These are phyloP conservation scores for Globisporangium irregulare DNA, from an alignment of 352 stramenopile genomes.

Conservation along the genomic window DNA sequence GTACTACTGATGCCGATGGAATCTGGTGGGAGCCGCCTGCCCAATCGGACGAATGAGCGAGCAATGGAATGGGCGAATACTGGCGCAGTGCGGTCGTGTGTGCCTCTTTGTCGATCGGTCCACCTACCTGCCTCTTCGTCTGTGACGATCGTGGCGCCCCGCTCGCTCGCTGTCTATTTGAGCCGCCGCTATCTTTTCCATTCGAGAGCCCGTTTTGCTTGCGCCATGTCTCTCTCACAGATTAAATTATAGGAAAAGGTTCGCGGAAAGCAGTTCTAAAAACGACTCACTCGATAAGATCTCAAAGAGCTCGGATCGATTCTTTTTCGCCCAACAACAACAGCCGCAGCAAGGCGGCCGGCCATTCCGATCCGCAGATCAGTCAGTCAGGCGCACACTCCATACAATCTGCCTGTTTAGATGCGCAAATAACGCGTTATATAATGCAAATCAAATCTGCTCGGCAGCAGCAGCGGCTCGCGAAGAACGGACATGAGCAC, in stretches of 20 bases:
- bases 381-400: no score
- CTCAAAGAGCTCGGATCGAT: neutral
- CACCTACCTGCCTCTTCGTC: no score
- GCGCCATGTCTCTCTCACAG: neutral
- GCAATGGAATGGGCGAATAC: neutral
- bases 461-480: neutral
- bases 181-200: no score
- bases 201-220: neutral
- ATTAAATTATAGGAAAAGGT: neutral
- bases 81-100: neutral
- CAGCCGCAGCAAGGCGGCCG: no score
- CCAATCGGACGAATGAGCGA: neutral
- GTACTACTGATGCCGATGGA: neutral
- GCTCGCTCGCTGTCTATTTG: no score
- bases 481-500: neutral
- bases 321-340: neutral
- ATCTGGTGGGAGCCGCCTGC: no score
- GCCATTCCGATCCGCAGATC: no score
- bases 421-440: no score
- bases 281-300: neutral
- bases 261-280: neutral
- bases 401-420: no score
- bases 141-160: no score
- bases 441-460: no score
- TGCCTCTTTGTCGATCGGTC: no score